Evolutionary conservation across 768 basidiomycete species (phyloP).

Genomic region (Boletus tomentosulus): DNA sequence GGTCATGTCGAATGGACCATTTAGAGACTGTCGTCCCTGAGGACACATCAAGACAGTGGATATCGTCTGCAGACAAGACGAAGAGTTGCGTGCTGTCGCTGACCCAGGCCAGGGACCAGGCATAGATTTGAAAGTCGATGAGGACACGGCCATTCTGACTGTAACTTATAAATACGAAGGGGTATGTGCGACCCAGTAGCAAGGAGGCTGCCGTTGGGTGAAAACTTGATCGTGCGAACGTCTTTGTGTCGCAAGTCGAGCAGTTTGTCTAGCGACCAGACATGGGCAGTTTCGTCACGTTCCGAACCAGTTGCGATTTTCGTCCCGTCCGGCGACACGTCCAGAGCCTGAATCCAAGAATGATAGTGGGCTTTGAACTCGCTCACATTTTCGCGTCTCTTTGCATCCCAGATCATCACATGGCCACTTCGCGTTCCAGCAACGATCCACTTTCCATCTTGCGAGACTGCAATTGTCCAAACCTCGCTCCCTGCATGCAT

Average conservation of each 20-base stretch:
- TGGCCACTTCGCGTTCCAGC: too few relatives aligned
- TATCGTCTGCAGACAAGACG: neutral
- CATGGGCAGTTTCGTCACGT: neutral
- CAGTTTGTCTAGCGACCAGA: slow-evolving; percentile 10
- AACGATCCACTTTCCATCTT: too few relatives aligned
- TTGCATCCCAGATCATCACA: too few relatives aligned
- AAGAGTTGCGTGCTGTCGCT: too few relatives aligned
- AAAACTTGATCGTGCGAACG: slow-evolving; percentile 5
- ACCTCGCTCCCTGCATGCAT: too few relatives aligned
- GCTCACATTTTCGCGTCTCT: too few relatives aligned
- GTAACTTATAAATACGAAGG: too few relatives aligned
- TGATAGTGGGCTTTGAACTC: too few relatives aligned
- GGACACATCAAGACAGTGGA: neutral
- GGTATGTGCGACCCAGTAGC: neutral
- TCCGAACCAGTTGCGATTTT: slow-evolving; percentile 2
- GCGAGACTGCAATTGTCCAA: too few relatives aligned
- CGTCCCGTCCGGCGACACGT: slow-evolving; percentile 6
- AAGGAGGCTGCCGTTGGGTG: slow-evolving; percentile 4
- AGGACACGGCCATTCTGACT: too few relatives aligned
- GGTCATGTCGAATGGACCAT: slow-evolving; percentile 1
- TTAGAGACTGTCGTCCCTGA: neutral
- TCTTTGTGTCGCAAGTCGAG: neutral
- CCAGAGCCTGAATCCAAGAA: neutral
- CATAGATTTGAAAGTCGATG: neutral
- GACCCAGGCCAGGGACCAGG: slow-evolving; percentile 2